Percentiles rank a stretch among this genome's conserved stretches.
phyloP scores from a whole-genome alignment of 2,329 filamentous ascomycete genomes.

The Cytospora mali region DNA sequence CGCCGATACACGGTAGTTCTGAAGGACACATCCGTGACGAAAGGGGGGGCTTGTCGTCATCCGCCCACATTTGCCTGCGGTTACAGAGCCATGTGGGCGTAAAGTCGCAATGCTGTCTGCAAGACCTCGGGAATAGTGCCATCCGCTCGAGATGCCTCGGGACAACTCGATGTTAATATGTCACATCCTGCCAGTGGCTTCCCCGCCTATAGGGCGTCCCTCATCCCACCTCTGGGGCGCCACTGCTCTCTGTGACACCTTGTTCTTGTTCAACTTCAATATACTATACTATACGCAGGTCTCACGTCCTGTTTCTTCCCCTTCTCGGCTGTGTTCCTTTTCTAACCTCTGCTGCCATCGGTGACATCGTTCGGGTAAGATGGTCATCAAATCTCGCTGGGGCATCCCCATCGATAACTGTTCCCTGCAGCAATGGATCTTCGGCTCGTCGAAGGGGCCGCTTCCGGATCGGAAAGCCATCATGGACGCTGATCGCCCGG shows the following conservation, averaged over 20 bases:
- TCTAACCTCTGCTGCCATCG: background rate
- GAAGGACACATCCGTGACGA: background rate
- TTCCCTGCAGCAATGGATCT: constrained; percentile 60
- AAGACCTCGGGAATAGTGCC: background rate
- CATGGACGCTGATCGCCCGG: constrained; percentile 67
- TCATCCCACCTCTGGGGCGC: constrained; percentile 6
- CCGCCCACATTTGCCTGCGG: background rate
- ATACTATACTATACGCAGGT: background rate
- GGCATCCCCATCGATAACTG: constrained; percentile 46
- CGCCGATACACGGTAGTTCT: too few species aligned
- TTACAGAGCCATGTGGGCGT: background rate
- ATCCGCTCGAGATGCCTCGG: constrained; percentile 14
- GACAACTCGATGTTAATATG: constrained; percentile 5
- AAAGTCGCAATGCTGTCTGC: background rate
- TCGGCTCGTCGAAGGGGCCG: constrained; percentile 49
- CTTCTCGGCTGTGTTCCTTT: background rate
- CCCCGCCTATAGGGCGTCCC: background rate
- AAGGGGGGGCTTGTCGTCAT: background rate
- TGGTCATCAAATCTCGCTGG: constrained; percentile 55
- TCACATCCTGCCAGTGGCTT: constrained; percentile 4
- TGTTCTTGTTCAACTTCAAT: background rate
- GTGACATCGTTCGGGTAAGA: constrained; percentile 31
- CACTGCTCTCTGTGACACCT: constrained; percentile 3
- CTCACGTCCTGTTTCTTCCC: background rate
- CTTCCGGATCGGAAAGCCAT: constrained; percentile 52